Evolutionary conservation across 768 basidiomycete species (phyloP).

Genomic region (Hydnum rufescens): DNA sequence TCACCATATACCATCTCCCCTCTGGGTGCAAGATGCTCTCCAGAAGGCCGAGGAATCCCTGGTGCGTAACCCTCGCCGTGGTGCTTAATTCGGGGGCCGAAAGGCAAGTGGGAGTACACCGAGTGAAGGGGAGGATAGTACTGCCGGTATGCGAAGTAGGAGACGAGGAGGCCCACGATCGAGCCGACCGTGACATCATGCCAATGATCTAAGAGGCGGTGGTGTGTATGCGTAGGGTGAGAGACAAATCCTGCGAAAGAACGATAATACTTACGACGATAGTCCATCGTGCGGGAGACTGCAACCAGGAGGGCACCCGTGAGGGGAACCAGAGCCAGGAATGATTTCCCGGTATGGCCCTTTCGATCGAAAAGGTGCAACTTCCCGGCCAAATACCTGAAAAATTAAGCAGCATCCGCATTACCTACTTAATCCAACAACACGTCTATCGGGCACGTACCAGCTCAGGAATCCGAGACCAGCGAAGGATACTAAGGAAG

Average conservation of each 20-base stretch:
- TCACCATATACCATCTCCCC: too few relatives aligned
- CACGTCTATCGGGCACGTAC: neutral
- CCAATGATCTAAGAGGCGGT: conserved; percentile 45
- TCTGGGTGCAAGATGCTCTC: too few relatives aligned
- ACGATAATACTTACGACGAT: conserved; percentile 38
- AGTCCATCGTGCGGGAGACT: conserved; percentile 81
- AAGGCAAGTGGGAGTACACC: conserved; percentile 43
- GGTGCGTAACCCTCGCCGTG: too few relatives aligned
- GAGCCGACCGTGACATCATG: conserved; percentile 74
- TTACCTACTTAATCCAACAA: neutral
- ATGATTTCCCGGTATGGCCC: conserved; percentile 65
- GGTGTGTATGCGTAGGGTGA: neutral
- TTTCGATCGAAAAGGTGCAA: conserved; percentile 71
- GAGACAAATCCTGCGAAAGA: neutral
- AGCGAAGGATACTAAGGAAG: conserved; percentile 60
- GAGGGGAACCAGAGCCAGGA: conserved; percentile 63
- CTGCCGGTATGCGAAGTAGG: conserved; percentile 64
- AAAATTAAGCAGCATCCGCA: neutral
- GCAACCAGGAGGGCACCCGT: conserved; percentile 56
- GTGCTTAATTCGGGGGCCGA: neutral
- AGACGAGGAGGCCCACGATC: conserved; percentile 45
- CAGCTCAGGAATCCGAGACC: conserved; percentile 60
- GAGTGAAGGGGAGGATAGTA: conserved; percentile 62
- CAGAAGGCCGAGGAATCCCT: too few relatives aligned
- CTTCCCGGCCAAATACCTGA: conserved; percentile 67